These are phyloP conservation scores for Mycena sp. DNA, from an alignment of 1,284 basidiomycete genomes.

Conservation along the genomic window DNA sequence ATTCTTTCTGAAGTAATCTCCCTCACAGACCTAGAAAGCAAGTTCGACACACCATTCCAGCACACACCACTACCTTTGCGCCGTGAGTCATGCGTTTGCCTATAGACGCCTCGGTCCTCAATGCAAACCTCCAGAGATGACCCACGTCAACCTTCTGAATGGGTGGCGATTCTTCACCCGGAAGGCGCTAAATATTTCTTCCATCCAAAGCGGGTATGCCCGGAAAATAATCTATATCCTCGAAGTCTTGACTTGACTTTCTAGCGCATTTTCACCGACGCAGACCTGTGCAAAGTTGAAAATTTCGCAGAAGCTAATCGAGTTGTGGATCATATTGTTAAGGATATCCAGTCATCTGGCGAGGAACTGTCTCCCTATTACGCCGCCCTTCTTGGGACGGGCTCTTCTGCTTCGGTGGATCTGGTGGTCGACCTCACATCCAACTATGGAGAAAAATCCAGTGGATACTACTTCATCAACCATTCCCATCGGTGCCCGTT, in stretches of 20 bases:
- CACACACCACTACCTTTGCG: constrained; percentile 2
- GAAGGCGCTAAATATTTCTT: constrained; percentile 22
- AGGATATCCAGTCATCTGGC: neutral
- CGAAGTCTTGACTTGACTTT: neutral
- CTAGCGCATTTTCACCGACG: constrained; percentile 21
- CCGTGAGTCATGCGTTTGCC: neutral
- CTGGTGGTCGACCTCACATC: constrained; percentile 16
- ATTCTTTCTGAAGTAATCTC: neutral
- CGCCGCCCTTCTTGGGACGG: neutral
- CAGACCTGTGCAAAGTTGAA: neutral
- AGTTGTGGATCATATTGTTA: neutral
- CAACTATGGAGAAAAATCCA: neutral
- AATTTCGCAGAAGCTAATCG: constrained; percentile 3
- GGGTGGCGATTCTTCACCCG: constrained; percentile 14
- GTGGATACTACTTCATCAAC: constrained; percentile 12
- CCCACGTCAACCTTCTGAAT: neutral
- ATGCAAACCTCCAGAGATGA: neutral
- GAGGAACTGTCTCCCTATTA: neutral
- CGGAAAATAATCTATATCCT: neutral
- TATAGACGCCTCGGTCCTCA: neutral
- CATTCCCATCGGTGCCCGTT: constrained; percentile 14
- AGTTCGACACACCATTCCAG: neutral
- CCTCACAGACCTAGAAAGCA: neutral
- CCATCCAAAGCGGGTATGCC: constrained; percentile 12
- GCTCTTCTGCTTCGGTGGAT: constrained; percentile 1